Evolutionary conservation across 176 grass and related monocot genomes (phyloP).

Genomic region (Stipa capillata): DNA sequence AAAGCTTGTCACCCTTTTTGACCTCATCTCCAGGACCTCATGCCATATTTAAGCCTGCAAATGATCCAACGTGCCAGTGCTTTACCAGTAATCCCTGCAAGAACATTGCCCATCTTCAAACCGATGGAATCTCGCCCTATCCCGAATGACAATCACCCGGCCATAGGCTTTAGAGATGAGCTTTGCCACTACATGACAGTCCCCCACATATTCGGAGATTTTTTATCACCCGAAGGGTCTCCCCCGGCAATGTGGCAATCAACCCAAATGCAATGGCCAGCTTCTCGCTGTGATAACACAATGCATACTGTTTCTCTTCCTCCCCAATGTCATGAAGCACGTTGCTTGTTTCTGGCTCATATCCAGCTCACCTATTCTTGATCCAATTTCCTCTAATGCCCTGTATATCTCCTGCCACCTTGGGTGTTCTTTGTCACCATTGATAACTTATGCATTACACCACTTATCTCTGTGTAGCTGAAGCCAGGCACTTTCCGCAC

Average conservation of each 20-base stretch:
- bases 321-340: slow-evolving; percentile 78
- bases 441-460: slow-evolving; percentile 71
- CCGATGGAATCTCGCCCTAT: slow-evolving; percentile 69
- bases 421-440: slow-evolving; percentile 59
- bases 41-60: not conserved
- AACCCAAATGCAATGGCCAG: slow-evolving; percentile 78
- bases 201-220: slow-evolving; percentile 81
- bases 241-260: slow-evolving; percentile 44
- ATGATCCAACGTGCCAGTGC: not conserved
- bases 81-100: slow-evolving; percentile 84
- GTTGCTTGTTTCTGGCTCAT: slow-evolving; percentile 70
- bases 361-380: slow-evolving; percentile 54
- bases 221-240: slow-evolving; percentile 68
- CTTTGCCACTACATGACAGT: slow-evolving; percentile 77
- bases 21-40: not conserved
- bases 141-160: slow-evolving; percentile 62
- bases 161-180: slow-evolving; percentile 74
- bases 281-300: slow-evolving; percentile 78
- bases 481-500: slow-evolving; percentile 75
- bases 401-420: slow-evolving; percentile 60
- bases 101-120: slow-evolving; percentile 74
- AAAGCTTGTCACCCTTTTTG: not conserved
- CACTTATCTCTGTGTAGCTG: slow-evolving; percentile 67
- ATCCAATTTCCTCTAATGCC: slow-evolving; percentile 47
- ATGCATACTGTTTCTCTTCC: slow-evolving; percentile 76